phyloP scores from a whole-genome alignment of 192 early-diverging fungal genomes.

The Podila epicladia region DNA sequence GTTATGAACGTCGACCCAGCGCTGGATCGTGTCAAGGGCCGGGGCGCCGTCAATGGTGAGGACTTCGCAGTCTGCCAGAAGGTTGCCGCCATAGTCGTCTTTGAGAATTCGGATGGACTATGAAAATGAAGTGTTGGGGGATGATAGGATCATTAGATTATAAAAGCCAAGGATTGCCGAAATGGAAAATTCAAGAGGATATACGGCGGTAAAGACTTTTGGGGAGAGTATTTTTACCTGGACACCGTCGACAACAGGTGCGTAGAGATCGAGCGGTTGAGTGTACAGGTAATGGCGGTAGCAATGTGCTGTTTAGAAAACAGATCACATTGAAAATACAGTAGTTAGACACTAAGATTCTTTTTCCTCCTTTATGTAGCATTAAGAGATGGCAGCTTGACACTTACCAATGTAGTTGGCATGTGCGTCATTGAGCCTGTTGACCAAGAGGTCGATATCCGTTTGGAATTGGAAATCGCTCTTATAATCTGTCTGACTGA shows the following conservation, averaged over 20 bases:
- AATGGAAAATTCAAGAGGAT: too few species aligned
- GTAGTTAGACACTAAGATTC: background rate
- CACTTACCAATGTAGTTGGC: constrained; percentile 43
- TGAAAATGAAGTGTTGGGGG: background rate
- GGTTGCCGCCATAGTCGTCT: background rate
- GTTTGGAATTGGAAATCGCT: constrained; percentile 33
- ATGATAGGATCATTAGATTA: too few species aligned
- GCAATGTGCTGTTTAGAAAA: constrained; percentile 16
- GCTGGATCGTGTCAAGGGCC: constrained; percentile 32
- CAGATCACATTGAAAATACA: background rate
- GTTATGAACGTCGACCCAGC: constrained; percentile 16
- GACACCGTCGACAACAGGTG: constrained; percentile 23
- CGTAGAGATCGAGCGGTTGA: constrained; percentile 42
- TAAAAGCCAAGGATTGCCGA: too few species aligned
- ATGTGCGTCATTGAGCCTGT: constrained; percentile 34
- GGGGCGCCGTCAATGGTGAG: constrained; percentile 23
- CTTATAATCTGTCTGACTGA: constrained; percentile 8
- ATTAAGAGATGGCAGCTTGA: too few species aligned
- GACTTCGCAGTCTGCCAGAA: constrained; percentile 31
- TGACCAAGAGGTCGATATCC: constrained; percentile 21
- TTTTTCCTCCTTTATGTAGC: too few species aligned
- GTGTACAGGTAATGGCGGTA: constrained; percentile 35
- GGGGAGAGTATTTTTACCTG: constrained; percentile 20
- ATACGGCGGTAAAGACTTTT: too few species aligned
- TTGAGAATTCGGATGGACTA: constrained; percentile 29